Percentiles rank a stretch among this genome's conserved stretches.
Conservation (phyloP, 371 early-diverging fungal species). For the Rhizopus delemar region DNA sequence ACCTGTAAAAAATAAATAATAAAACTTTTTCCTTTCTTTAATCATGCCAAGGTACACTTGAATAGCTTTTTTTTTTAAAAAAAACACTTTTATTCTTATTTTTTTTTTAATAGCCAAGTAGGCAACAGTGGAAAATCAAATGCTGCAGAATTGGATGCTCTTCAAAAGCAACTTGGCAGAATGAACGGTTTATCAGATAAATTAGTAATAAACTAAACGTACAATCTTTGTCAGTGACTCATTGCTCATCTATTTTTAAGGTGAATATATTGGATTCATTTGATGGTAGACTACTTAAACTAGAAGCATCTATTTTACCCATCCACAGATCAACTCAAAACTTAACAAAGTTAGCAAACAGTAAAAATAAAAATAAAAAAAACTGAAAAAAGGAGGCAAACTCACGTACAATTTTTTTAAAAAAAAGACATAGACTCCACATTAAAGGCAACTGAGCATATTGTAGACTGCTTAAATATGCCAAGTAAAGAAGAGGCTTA, state of each 20-base stretch:
- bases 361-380: conserved; percentile 44
- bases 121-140: conserved; percentile 2
- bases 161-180: conserved; percentile 41
- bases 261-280: conserved; percentile 76
- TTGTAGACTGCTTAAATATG: conserved; percentile 77
- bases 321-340: conserved; percentile 86
- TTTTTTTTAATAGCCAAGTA: background rate
- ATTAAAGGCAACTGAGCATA: conserved; percentile 68
- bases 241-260: conserved; percentile 24
- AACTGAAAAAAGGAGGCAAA: background rate
- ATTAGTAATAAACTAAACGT: conserved; percentile 19
- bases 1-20: background rate
- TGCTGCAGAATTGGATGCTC: conserved; percentile 35
- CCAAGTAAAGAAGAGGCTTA: conserved; percentile 73
- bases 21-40: background rate
- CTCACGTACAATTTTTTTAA: background rate
- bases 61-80: background rate
- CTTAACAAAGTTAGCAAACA: conserved; percentile 74
- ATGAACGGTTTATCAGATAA: conserved; percentile 50
- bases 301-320: conserved; percentile 82
- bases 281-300: conserved; percentile 76
- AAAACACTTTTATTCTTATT: background rate
- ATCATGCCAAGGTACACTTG: background rate
- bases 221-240: background rate
- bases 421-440: conserved; percentile 71